Percentiles rank a stretch among this genome's conserved stretches.
phyloP scores from a whole-genome alignment of 2,329 filamentous ascomycete species.

The Phialemonium atrogriseum region DNA sequence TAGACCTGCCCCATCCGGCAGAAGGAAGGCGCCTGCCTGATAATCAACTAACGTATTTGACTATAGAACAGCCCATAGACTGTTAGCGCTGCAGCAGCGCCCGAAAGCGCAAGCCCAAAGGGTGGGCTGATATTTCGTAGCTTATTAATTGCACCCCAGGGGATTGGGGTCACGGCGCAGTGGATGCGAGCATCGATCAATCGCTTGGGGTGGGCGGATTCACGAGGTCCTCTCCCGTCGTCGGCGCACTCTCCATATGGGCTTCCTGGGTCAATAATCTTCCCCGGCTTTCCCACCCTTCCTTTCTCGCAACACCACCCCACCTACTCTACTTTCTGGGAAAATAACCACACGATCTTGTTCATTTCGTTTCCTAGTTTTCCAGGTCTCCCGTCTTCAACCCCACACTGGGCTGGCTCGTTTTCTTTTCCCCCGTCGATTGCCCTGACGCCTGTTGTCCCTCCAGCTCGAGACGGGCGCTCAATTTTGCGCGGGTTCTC shows the following conservation, averaged over 20 bases:
- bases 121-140: too few species aligned
- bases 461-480: slow-evolving; percentile 3
- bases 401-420: too few species aligned
- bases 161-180: too few species aligned
- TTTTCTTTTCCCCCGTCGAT: not conserved
- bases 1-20: too few species aligned
- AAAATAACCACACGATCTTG: not conserved
- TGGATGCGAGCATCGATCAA: slow-evolving; percentile 2
- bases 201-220: slow-evolving; percentile 1
- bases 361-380: slow-evolving; percentile 1
- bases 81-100: not conserved
- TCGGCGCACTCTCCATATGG: slow-evolving; percentile 1
- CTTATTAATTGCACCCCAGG: too few species aligned
- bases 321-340: not conserved
- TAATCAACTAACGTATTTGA: not conserved
- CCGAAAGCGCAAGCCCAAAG: too few species aligned
- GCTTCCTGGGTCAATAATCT: slow-evolving; percentile 2
- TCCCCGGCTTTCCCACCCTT: slow-evolving; percentile 1
- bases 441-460: too few species aligned
- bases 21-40: too few species aligned
- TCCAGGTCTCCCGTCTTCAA: too few species aligned
- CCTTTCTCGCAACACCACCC: slow-evolving; percentile 1
- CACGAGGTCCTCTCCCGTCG: slow-evolving; percentile 1
- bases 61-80: too few species aligned
- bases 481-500: slow-evolving; percentile 14